phyloP scores from a whole-genome alignment of 2,329 filamentous ascomycete genomes.

The Colletotrichum melonis region DNA sequence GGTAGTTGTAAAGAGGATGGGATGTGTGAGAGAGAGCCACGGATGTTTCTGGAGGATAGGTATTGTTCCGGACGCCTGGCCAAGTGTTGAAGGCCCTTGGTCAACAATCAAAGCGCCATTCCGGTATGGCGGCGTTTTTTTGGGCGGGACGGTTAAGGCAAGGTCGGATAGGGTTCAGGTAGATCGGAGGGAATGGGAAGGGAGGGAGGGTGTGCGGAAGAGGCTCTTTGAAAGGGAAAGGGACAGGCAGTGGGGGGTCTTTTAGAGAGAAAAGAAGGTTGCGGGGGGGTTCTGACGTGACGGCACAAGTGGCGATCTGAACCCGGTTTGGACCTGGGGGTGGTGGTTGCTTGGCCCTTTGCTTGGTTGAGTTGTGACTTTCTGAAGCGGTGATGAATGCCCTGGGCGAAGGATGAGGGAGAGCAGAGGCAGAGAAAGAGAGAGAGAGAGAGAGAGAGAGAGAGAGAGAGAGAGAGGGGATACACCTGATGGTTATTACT shows the following conservation, averaged over 20 bases:
- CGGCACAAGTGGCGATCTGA: constrained; percentile 35
- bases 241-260: constrained; percentile 32
- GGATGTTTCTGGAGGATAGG: constrained; percentile 25
- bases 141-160: constrained; percentile 11
- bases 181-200: constrained; percentile 29
- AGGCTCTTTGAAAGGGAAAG: constrained; percentile 31
- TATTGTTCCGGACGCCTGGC: constrained; percentile 29
- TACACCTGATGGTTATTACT: not conserved
- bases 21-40: constrained; percentile 2
- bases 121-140: constrained; percentile 5
- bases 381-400: not conserved
- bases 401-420: not conserved
- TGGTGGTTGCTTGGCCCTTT: not conserved
- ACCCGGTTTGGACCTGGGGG: constrained; percentile 15
- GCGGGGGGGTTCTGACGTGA: constrained; percentile 35
- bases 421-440: not conserved
- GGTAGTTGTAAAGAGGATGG: constrained; percentile 7
- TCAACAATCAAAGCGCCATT: constrained; percentile 32
- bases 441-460: not conserved
- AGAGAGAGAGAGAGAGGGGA: not conserved
- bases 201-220: constrained; percentile 32
- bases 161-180: constrained; percentile 30
- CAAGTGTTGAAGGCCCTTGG: constrained; percentile 32
- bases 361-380: constrained; percentile 3
- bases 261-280: constrained; percentile 35